phyloP scores from a whole-genome alignment of 2,329 filamentous ascomycete species.

The Epicoccum sorghinum region DNA sequence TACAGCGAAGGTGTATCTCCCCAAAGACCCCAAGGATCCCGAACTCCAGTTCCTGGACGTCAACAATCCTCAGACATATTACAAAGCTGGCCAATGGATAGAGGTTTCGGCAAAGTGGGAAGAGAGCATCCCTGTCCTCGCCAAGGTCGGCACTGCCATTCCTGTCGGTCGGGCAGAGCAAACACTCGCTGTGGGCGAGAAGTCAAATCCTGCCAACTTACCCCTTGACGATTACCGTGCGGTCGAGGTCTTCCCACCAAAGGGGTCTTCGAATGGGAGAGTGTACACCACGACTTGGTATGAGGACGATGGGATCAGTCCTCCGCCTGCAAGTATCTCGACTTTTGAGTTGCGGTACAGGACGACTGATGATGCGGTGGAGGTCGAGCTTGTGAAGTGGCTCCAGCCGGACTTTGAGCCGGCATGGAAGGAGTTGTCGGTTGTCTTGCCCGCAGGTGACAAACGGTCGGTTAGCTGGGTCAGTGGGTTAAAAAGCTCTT shows the following conservation, averaged over 20 bases:
- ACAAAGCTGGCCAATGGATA: constrained; percentile 61
- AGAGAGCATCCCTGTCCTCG: constrained; percentile 61
- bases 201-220: constrained; percentile 51
- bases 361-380: constrained; percentile 52
- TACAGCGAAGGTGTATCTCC: constrained; percentile 67
- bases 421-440: constrained; percentile 56
- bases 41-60: constrained; percentile 67
- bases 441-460: constrained; percentile 61
- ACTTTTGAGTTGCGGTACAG: constrained; percentile 33
- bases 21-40: constrained; percentile 49
- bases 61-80: constrained; percentile 67
- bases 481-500: not conserved
- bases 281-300: constrained; percentile 56
- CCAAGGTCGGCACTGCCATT: constrained; percentile 60
- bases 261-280: constrained; percentile 44
- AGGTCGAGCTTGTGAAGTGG: constrained; percentile 51
- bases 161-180: constrained; percentile 60
- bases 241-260: constrained; percentile 63
- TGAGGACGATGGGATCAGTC: constrained; percentile 64
- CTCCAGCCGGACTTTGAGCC: constrained; percentile 53
- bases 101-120: constrained; percentile 59
- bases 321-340: constrained; percentile 40
- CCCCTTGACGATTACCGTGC: constrained; percentile 62
- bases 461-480: constrained; percentile 40
- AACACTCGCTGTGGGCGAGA: constrained; percentile 59